A percentile compares a stretch with the other conserved stretches of the same genome.
Evolutionary conservation across 352 stramenopile species (phyloP).

Genomic region (Globisporangium carolinianum): DNA sequence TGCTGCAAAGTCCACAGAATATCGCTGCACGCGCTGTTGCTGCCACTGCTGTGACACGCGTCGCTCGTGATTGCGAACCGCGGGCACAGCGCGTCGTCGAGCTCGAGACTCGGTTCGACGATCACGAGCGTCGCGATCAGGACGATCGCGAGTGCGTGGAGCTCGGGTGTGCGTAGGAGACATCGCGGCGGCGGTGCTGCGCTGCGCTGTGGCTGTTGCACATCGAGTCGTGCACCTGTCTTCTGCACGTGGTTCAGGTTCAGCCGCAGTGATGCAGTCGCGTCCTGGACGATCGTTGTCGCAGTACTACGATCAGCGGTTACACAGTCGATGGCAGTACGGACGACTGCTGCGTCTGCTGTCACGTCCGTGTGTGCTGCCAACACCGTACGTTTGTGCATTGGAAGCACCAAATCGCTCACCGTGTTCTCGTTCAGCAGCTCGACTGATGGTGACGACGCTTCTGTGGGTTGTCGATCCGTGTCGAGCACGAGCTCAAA

Average conservation of each 20-base stretch:
- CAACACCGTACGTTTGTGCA: no score
- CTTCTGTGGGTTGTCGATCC: no score
- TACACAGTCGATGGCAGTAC: no score
- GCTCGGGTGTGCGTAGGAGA: constrained; percentile 9
- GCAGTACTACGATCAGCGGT: no score
- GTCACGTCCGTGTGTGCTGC: no score
- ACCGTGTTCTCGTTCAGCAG: no score
- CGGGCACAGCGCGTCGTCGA: constrained; percentile 28
- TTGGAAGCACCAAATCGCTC: no score
- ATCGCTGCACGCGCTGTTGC: constrained; percentile 8
- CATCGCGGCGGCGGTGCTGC: no score
- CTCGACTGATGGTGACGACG: no score
- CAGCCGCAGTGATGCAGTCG: background rate
- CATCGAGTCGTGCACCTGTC: constrained; percentile 2
- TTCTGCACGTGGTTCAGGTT: constrained; percentile 5
- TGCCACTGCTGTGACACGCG: no score
- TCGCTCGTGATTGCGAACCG: constrained; percentile 22
- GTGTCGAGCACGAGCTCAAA: constrained; percentile 3
- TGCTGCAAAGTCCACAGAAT: constrained; percentile 42
- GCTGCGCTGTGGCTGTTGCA: background rate
- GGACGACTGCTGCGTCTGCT: no score
- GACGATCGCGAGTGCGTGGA: constrained; percentile 25
- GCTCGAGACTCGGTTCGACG: constrained; percentile 24
- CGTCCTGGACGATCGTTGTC: no score
- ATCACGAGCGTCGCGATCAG: constrained; percentile 25